Evolutionary conservation across 208 protist species (phyloP), one percentile per base, ranked within the genome.

Genomic region (Blastocrithidia nonstop): DNA sequence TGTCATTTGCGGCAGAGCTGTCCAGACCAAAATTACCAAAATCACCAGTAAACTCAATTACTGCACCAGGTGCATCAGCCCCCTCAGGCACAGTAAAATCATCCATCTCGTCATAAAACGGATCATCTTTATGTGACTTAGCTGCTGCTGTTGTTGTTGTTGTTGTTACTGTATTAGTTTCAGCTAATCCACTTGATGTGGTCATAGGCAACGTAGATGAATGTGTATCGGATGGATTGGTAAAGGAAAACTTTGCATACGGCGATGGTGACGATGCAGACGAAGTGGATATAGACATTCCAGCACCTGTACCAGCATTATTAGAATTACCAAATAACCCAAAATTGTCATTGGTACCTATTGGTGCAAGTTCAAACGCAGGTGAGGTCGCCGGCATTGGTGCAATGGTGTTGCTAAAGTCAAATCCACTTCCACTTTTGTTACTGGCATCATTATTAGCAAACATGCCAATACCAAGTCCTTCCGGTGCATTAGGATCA

Each of bases 41-140:
- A 20, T 31, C 54, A 16, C 51, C 37, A 25, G 24, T 45, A 26
- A 75, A 66, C 50, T 80, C 66, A 17, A 80, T 45, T 13, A 53
- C 29, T 1, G 51, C 50, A 26, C 38, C 59, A 15, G 41, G 13
- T 19, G 56, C 44, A 32, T 35, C 37, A n/a, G 24, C 39, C 19
- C 50, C 49, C 4, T 55, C 22, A 7, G 41, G 24, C 11, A 72
- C 56, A 1, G 66, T 82, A 52, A 73, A 82, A 55, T 82, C 67
- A 38, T 82, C 67, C 45, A 82, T 82, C 36, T 76, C 67, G 22
- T 82, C 72, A 57, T 82, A 82, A 61, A 71, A 82, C 6, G 72
- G 72, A 47, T 82, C 61, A 24, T 73, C 56, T 8, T 43, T 60
- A 27, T 56, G 61, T 40, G 62, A 55, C 47, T 61, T 46, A 16